Conservation (phyloP, 768 basidiomycete species). For the Amanita subjunquillea region DNA sequence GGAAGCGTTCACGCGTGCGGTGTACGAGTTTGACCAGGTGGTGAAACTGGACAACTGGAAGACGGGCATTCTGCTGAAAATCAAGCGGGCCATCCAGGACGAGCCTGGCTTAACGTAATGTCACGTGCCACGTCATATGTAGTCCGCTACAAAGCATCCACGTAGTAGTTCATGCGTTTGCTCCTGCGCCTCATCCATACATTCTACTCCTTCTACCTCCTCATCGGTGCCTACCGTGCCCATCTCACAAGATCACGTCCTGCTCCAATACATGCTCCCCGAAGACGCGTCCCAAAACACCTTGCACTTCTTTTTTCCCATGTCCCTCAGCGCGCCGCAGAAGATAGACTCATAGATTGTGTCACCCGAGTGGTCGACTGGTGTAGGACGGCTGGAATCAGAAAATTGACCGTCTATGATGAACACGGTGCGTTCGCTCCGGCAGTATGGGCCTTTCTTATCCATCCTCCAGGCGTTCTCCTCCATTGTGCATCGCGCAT, state of each 20-base stretch:
- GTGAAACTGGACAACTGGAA: slow-evolving; percentile 96
- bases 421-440: slow-evolving; percentile 40
- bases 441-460: background rate
- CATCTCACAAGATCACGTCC: slow-evolving; percentile 28
- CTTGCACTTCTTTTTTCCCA: slow-evolving; percentile 53
- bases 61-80: slow-evolving; percentile 79
- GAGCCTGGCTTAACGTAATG: slow-evolving; percentile 26
- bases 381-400: slow-evolving; percentile 55
- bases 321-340: slow-evolving; percentile 23
- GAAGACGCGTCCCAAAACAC: slow-evolving; percentile 53
- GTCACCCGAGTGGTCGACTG: slow-evolving; percentile 44
- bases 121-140: background rate
- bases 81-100: slow-evolving; percentile 72
- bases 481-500: slow-evolving; percentile 29
- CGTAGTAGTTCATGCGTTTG: slow-evolving; percentile 13
- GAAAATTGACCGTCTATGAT: slow-evolving; percentile 64
- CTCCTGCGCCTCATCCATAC: slow-evolving; percentile 46
- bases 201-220: slow-evolving; percentile 32
- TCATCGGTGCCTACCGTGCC: slow-evolving; percentile 29
- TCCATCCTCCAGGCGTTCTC: slow-evolving; percentile 26
- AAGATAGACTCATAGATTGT: slow-evolving; percentile 39
- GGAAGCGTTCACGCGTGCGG: slow-evolving; percentile 69
- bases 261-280: slow-evolving; percentile 35
- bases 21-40: slow-evolving; percentile 88
- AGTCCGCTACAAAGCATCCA: background rate